Evolutionary conservation across 2,329 filamentous ascomycete species (phyloP).

Genomic region (Cylindrodendrum hubeiense): DNA sequence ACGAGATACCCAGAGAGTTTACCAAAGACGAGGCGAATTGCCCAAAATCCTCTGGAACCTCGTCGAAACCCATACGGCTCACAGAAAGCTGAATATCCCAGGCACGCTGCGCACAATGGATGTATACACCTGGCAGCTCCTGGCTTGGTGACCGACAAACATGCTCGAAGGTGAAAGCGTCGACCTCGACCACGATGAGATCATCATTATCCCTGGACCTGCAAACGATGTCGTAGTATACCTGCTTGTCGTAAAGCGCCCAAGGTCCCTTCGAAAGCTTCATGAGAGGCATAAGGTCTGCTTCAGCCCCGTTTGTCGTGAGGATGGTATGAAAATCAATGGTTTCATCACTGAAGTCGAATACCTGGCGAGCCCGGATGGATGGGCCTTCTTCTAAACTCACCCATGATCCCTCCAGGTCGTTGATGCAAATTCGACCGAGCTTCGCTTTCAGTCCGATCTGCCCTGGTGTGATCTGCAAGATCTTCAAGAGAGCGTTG

Average conservation of each 20-base stretch:
- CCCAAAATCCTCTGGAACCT: constrained; percentile 29
- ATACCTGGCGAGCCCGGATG: constrained; percentile 26
- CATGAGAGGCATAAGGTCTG: constrained; percentile 32
- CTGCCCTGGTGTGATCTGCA: constrained; percentile 42
- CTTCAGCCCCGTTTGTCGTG: constrained; percentile 44
- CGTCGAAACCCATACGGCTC: constrained; percentile 24
- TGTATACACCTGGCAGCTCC: constrained; percentile 38
- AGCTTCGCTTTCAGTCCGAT: constrained; percentile 43
- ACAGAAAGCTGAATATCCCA: constrained; percentile 49
- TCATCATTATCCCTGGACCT: constrained; percentile 1
- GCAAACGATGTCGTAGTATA: constrained; percentile 46
- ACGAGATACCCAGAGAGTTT: constrained; percentile 41
- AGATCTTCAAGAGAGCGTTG: constrained; percentile 27
- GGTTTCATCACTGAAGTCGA: constrained; percentile 14
- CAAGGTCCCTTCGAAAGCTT: constrained; percentile 33
- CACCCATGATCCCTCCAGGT: constrained; percentile 33
- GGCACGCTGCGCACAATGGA: constrained; percentile 47
- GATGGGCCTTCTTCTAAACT: constrained; percentile 35
- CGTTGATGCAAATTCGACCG: constrained; percentile 46
- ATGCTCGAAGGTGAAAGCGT: constrained; percentile 42
- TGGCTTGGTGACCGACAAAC: constrained; percentile 32
- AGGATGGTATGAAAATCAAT: constrained; percentile 46
- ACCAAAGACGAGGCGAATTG: constrained; percentile 38
- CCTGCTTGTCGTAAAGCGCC: constrained; percentile 30
- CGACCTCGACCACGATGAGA: constrained; percentile 42